phyloP scores from a whole-genome alignment of 495 filamentous ascomycete genomes.

The Copromyces sp. region DNA sequence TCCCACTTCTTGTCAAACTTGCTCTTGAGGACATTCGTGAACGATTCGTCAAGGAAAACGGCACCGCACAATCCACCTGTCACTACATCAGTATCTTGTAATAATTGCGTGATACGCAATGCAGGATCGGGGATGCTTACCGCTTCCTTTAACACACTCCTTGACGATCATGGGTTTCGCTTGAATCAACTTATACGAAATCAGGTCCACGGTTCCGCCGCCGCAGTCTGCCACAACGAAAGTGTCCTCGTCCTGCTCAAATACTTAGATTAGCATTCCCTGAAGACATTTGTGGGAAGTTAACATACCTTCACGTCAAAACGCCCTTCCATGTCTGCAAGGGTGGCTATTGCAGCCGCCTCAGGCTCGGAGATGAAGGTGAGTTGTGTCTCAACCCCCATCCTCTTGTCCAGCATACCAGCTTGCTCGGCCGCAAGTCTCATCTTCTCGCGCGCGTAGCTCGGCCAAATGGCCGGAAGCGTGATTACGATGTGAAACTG shows the following conservation, averaged over 20 bases:
- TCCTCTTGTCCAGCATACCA: slow-evolving; percentile 10
- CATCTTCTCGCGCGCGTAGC: slow-evolving; percentile 11
- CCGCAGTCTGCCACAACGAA: slow-evolving; percentile 15
- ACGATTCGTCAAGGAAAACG: slow-evolving; percentile 13
- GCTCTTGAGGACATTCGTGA: slow-evolving; percentile 4
- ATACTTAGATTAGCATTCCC: neutral
- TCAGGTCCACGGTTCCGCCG: slow-evolving; percentile 16
- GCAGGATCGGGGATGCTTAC: neutral
- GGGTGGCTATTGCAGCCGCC: slow-evolving; percentile 15
- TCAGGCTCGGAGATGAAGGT: slow-evolving; percentile 20
- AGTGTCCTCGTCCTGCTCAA: slow-evolving; percentile 8
- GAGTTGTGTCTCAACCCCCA: slow-evolving; percentile 4
- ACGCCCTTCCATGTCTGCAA: slow-evolving; percentile 5
- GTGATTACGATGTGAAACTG: slow-evolving; percentile 19
- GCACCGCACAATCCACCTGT: slow-evolving; percentile 11
- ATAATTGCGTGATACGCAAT: too few species aligned
- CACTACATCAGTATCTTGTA: too few species aligned
- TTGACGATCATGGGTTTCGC: slow-evolving; percentile 5
- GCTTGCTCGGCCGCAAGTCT: slow-evolving; percentile 6
- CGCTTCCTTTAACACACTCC: slow-evolving; percentile 12
- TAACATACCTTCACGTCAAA: neutral
- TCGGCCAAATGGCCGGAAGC: slow-evolving; percentile 21
- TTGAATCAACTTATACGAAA: slow-evolving; percentile 6
- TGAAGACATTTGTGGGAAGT: neutral
- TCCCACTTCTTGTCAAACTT: slow-evolving; percentile 1